Percentiles rank a stretch among this genome's conserved stretches.
These are phyloP conservation scores for Fagopyrum esculentum DNA, from an alignment of 148 eudicot species.

Conservation along the genomic window DNA sequence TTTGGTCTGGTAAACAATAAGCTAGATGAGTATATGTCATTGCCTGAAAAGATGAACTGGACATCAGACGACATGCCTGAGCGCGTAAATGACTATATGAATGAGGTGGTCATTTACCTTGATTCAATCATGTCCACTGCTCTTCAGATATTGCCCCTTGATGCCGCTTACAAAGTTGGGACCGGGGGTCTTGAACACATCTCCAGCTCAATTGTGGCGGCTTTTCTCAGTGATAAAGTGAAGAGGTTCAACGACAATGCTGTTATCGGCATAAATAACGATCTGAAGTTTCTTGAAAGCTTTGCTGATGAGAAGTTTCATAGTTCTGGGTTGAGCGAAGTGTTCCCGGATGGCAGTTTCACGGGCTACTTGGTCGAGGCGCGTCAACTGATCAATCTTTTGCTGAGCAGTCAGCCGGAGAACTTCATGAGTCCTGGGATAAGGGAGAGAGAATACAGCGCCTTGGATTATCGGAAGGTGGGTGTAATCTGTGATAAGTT, in stretches of 20 bases:
- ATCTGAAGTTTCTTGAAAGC: conserved; percentile 62
- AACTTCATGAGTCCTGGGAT: conserved; percentile 95
- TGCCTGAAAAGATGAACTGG: conserved; percentile 75
- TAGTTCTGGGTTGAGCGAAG: conserved; percentile 71
- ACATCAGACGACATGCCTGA: conserved; percentile 61
- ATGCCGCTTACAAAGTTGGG: conserved; percentile 81
- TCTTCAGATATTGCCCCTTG: conserved; percentile 74
- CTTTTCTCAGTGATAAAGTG: conserved; percentile 74
- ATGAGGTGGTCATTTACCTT: conserved; percentile 65
- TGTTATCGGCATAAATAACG: conserved; percentile 56
- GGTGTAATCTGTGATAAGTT: conserved; percentile 78
- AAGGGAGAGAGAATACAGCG: conserved; percentile 61
- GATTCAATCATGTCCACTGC: conserved; percentile 79
- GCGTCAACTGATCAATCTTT: conserved; percentile 73
- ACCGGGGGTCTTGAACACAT: conserved; percentile 89
- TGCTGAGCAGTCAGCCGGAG: conserved; percentile 83
- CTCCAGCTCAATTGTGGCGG: conserved; percentile 53
- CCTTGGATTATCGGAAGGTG: conserved; percentile 73
- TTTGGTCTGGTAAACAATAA: conserved; percentile 57
- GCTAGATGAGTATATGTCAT: conserved; percentile 60
- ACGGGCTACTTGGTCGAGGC: conserved; percentile 64
- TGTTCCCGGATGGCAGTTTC: conserved; percentile 68
- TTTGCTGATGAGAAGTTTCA: conserved; percentile 80
- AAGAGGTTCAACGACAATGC: conserved; percentile 84
- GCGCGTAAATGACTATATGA: conserved; percentile 52